A percentile compares a stretch with the other conserved stretches of the same genome.
Evolutionary conservation across 2,329 filamentous ascomycete species (phyloP).

Genomic region (Myriosclerotinia scirpicola): DNA sequence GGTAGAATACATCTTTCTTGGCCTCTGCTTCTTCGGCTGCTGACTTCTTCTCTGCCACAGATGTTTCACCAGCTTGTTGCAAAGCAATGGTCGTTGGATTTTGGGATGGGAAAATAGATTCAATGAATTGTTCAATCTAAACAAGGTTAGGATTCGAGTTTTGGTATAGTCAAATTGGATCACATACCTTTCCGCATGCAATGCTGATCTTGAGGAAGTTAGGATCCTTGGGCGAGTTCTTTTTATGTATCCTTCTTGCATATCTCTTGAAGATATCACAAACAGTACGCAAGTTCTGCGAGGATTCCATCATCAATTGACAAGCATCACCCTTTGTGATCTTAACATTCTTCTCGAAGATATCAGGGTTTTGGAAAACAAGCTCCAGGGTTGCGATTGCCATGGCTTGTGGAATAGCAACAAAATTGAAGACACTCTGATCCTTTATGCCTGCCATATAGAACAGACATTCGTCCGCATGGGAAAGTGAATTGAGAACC

Average conservation of each 20-base stretch:
- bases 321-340: conserved; percentile 96
- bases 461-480: conserved; percentile 92
- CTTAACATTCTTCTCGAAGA: conserved; percentile 89
- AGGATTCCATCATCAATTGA: conserved; percentile 85
- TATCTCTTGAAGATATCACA: conserved; percentile 82
- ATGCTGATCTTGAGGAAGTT: conserved; percentile 91
- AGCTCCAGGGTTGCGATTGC: conserved; percentile 92
- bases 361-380: conserved; percentile 84
- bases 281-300: conserved; percentile 80
- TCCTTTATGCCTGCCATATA: conserved; percentile 94
- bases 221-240: conserved; percentile 91
- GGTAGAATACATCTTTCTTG: conserved; percentile 56
- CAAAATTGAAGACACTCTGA: conserved; percentile 99
- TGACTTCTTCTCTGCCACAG: conserved; percentile 44
- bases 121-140: conserved; percentile 86
- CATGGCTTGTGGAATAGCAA: conserved; percentile 95
- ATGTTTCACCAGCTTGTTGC: conserved; percentile 37
- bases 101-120: conserved; percentile 86
- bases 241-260: conserved; percentile 78
- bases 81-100: conserved; percentile 60
- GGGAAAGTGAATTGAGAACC: conserved; percentile 84
- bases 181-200: conserved; percentile 75
- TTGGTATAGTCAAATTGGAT: conserved; percentile 19
- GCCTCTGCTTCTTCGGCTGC: conserved; percentile 56
- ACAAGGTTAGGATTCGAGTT: conserved; percentile 45